Base-by-base conservation (phyloP, 2,329 filamentous ascomycete species). In the Penicillium digitatum region DNA sequence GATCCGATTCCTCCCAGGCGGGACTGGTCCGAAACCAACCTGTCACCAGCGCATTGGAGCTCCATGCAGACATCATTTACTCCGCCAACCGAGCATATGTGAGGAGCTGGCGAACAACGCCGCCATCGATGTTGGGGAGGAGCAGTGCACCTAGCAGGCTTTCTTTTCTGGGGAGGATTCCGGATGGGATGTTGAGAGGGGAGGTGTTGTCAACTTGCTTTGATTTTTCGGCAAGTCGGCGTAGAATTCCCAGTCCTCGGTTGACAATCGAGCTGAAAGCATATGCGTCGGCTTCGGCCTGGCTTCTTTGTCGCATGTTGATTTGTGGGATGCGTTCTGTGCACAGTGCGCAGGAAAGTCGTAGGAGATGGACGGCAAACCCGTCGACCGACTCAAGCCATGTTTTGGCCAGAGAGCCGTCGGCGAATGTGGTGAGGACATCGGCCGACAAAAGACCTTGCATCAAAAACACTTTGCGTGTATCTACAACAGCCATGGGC, bases 401-500 rank as follows among this genome's bases (percentile, higher is more conserved):
- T 0, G 83, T 79, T 53, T 84, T 84, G 4, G 92, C 87, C 8
- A 96, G 75, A 4, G 84, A 82, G 16, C 81, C 82, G 61, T 95
- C 90, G n/a, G 84, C 80, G 5, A 96, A 79, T 10, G 86, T 86
- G 0, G 90, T 85, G 3, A 97, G 76, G 48, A 97, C 95, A 63
- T 97, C 92, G 0, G 90, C 92, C 1, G 91, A 89, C 6, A 97
- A 80, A 65, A 97, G 83, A 1, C 91, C 92, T 74, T 99, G 94
- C 82, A 95, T 94, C 11, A 99, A 77, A 66, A 90, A 87, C 0
- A 94, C 88, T 72, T 95, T 96, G 54, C 94, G 86, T 4, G 84
- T 85, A 69, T 96, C 91, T 5, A 94, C 83, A 5, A 91, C 81
- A 0, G 85, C 82, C 0, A 88, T 75, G 26, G 87, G 71, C 55